Conservation (phyloP, 1,139 yeast genomes). For the Eremothecium cymbalariae region DNA sequence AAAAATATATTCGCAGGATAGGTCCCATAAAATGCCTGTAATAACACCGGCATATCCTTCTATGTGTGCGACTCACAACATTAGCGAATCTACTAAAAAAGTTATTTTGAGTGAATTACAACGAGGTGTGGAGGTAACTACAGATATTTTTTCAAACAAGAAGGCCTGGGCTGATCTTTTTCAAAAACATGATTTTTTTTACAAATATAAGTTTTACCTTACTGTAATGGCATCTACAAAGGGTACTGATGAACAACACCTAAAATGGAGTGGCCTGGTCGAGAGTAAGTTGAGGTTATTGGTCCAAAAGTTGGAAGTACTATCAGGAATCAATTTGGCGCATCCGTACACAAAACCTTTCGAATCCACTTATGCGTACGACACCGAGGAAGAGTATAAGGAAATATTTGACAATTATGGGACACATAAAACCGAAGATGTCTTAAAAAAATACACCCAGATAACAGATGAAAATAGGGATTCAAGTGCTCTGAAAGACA, state of each 20-base stretch:
- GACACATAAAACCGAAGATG: conserved; percentile 39
- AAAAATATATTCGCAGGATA: conserved; percentile 73
- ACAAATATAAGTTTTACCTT: conserved; percentile 74
- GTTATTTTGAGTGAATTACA: conserved; percentile 67
- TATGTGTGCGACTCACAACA: conserved; percentile 98
- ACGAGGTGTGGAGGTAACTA: conserved; percentile 66
- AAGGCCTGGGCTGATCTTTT: conserved; percentile 70
- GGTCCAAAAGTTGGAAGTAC: conserved; percentile 71
- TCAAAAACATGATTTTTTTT: conserved; percentile 72
- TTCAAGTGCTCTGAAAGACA: conserved; percentile 26
- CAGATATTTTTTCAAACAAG: conserved; percentile 56
- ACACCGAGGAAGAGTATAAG: conserved; percentile 46
- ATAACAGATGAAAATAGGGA: conserved; percentile 34
- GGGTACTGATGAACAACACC: conserved; percentile 68
- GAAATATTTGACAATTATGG: conserved; percentile 51
- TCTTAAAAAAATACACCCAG: conserved; percentile 30
- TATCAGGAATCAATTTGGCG: conserved; percentile 69
- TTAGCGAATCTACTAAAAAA: conserved; percentile 76
- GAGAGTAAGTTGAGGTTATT: conserved; percentile 78
- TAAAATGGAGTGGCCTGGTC: conserved; percentile 86
- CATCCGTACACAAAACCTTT: conserved; percentile 86
- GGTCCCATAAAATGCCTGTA: conserved; percentile 95
- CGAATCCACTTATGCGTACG: conserved; percentile 46
- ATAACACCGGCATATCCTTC: conserved; percentile 99
- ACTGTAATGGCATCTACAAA: conserved; percentile 73